These are phyloP conservation scores for Remersonia thermophila DNA, from an alignment of 2,329 filamentous ascomycete genomes.

Conservation along the genomic window DNA sequence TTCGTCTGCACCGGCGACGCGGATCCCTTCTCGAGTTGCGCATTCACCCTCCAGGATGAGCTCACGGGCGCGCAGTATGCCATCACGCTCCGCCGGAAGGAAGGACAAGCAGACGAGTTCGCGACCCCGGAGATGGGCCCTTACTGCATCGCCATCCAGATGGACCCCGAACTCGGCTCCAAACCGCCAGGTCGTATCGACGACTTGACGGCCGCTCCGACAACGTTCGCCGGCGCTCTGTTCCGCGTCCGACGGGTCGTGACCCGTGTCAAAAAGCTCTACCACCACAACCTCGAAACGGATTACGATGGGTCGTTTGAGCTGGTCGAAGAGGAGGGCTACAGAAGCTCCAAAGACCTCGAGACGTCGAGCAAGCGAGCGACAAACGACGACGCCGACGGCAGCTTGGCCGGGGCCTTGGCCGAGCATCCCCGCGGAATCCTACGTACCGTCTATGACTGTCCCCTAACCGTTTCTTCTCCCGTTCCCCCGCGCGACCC, in stretches of 20 bases:
- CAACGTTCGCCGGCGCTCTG: slow-evolving; percentile 9
- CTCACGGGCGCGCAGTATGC: slow-evolving; percentile 9
- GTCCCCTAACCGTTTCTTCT: slow-evolving; percentile 10
- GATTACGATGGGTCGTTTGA: slow-evolving; percentile 13
- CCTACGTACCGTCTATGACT: slow-evolving; percentile 13
- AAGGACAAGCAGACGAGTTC: slow-evolving; percentile 10
- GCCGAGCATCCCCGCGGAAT: slow-evolving; percentile 1
- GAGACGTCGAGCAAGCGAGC: slow-evolving; percentile 7
- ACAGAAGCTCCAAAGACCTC: not conserved
- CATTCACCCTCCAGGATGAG: slow-evolving; percentile 8
- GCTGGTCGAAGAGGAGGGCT: slow-evolving; percentile 9
- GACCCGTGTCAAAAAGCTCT: slow-evolving; percentile 11
- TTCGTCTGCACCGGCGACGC: slow-evolving; percentile 11
- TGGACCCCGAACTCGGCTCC: slow-evolving; percentile 7
- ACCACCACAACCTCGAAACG: slow-evolving; percentile 10
- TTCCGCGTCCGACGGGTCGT: slow-evolving; percentile 13
- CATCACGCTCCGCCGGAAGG: slow-evolving; percentile 9
- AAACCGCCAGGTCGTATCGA: slow-evolving; percentile 5
- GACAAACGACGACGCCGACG: slow-evolving; percentile 6
- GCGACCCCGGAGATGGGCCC: slow-evolving; percentile 13
- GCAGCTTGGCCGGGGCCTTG: slow-evolving; percentile 7
- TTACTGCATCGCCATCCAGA: slow-evolving; percentile 12
- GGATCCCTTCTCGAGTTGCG: slow-evolving; percentile 11
- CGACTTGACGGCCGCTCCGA: slow-evolving; percentile 2
- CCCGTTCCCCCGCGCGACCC: not conserved